Conservation (phyloP, 116 monocot genomes). For the Trichopus zeylanicus region DNA sequence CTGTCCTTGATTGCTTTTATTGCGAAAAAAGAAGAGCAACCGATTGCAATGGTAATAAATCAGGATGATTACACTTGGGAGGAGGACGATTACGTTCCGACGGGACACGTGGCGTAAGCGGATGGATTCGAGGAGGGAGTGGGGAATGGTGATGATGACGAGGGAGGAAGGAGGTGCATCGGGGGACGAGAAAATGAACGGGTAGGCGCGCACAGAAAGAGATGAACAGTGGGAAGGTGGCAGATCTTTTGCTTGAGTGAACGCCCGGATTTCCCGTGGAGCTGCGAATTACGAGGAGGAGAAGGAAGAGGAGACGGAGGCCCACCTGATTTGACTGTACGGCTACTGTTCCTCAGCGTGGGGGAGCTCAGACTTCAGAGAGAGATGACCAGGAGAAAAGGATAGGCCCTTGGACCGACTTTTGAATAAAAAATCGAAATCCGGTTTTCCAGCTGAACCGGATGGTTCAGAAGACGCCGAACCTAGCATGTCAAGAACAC, state of each 20-base stretch:
- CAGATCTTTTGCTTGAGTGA: constrained; percentile 30
- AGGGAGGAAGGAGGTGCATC: background rate
- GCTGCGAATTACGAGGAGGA: background rate
- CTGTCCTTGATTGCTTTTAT: background rate
- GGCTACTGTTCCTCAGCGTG: background rate
- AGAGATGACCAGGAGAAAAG: no score
- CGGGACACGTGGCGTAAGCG: no score
- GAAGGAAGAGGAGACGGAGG: no score
- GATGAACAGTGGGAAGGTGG: background rate
- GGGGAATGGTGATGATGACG: background rate
- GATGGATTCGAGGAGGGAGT: no score
- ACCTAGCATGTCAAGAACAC: no score
- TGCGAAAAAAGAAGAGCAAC: background rate
- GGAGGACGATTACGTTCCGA: no score
- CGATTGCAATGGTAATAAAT: background rate
- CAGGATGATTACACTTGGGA: no score
- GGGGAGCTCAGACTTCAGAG: no score
- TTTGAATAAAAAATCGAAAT: no score
- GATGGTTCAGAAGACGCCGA: no score
- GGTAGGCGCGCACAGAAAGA: background rate
- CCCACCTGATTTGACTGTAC: constrained; percentile 1
- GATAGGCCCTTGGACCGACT: no score
- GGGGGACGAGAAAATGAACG: background rate
- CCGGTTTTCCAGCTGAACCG: no score
- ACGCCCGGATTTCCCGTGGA: constrained; percentile 31